Percentiles rank a stretch among this genome's conserved stretches.
Evolutionary conservation across 2,329 filamentous ascomycete species (phyloP).

Genomic region (Colletotrichum sojae): DNA sequence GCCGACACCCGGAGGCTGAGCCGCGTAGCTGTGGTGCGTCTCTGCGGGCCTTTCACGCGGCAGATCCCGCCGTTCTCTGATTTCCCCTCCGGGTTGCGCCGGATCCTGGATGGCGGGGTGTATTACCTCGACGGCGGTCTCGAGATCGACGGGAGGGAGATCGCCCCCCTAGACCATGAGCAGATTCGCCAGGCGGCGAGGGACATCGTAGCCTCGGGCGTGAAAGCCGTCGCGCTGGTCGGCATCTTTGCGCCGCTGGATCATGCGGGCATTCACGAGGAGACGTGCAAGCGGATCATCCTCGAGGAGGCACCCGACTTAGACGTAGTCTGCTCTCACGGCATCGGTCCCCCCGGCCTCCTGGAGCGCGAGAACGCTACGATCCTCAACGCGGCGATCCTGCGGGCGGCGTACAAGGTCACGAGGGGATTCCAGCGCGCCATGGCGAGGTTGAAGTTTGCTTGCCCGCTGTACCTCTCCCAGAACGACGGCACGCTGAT

Average conservation of each 20-base stretch:
- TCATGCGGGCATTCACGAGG: constrained; percentile 59
- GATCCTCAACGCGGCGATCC: constrained; percentile 68
- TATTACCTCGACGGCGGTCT: constrained; percentile 61
- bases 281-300: constrained; percentile 55
- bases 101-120: constrained; percentile 57
- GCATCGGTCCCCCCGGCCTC: constrained; percentile 60
- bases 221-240: constrained; percentile 57
- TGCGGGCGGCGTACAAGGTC: constrained; percentile 61
- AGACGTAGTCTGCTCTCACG: constrained; percentile 58
- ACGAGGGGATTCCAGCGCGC: constrained; percentile 63
- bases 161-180: constrained; percentile 52
- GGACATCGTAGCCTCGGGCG: constrained; percentile 52
- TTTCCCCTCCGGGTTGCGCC: constrained; percentile 57
- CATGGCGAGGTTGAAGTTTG: constrained; percentile 57
- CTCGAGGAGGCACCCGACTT: constrained; percentile 52
- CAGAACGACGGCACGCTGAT: constrained; percentile 69
- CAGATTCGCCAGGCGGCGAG: constrained; percentile 53
- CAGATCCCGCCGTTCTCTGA: constrained; percentile 62
- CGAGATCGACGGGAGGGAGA: constrained; percentile 64
- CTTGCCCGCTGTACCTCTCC: constrained; percentile 63
- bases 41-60: constrained; percentile 61
- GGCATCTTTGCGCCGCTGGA: constrained; percentile 64
- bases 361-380: constrained; percentile 67
- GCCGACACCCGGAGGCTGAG: constrained; percentile 58
- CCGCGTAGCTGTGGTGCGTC: constrained; percentile 61